Base-by-base conservation (phyloP, 2,329 filamentous ascomycete species). In the Colletotrichum limetticola region DNA sequence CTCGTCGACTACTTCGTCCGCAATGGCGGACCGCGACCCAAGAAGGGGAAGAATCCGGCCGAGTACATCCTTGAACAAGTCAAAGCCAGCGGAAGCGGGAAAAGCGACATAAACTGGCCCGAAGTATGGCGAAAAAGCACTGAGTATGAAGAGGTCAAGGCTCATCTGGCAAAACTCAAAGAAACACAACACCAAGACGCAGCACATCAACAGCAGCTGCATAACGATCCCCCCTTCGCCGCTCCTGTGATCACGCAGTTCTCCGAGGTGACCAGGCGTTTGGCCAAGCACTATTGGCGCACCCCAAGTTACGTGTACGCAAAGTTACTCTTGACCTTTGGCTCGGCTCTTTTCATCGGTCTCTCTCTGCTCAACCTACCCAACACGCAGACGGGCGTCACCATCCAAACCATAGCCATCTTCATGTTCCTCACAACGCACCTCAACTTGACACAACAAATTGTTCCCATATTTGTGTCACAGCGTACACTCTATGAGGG, bases 261-360 rank as follows among this genome's bases (percentile, higher is more conserved):
- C 8, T 83, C 82, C 42, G 85, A 91, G 74, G 91, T 92, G 49
- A 87, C 88, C 5, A 79, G 84, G 59, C 91, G 93, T 75, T 90
- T 94, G 11, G 94, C 94, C 81, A 86, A 92, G 77, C 93, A 95
- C 79, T 94, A 94, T 84, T 95, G 93, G 93, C 89, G 93, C 65
- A 93, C 88, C 1, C 93, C 93, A 0, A 86, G 88, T 2, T 95
- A 95, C 82, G 91, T 95, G 77, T 94, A 93, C 82, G 89, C 91
- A 61, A 95, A 95, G 82, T 76, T 88, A 1, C 80, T 87, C 1
- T 87, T 94, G 46, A 90, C 88, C 74, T 82, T 88, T 42, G 78
- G 86, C 22, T 68, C 78, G 19, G 80, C 70, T n/a, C 70, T 72
- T 22, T 93, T 93, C 80, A 91, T 94, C 72, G 92, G 92, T 1